A percentile compares a stretch with the other conserved stretches of the same genome.
Conservation (phyloP, 208 protist genomes). For the Trypanosoma melophagium region DNA sequence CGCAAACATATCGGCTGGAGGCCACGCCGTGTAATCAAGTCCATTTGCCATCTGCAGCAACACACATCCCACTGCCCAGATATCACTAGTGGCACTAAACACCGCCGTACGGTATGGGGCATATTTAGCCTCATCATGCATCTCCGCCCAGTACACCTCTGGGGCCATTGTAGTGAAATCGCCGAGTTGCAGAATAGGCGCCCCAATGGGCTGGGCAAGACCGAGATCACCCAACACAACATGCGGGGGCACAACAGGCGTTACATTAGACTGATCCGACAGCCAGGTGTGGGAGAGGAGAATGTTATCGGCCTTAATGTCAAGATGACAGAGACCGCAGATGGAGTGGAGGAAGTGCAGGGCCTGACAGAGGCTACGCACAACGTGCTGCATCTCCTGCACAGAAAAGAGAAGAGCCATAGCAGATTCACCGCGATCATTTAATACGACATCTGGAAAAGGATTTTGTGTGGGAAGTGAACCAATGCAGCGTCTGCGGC, state of each 20-base stretch:
- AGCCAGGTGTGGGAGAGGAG: constrained; percentile 24
- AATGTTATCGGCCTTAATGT: constrained; percentile 42
- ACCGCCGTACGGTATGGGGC: constrained; percentile 1
- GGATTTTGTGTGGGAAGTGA: not conserved
- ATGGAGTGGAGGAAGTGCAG: constrained; percentile 21
- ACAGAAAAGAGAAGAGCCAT: constrained; percentile 14
- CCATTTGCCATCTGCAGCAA: constrained; percentile 31
- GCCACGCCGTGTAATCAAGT: constrained; percentile 14
- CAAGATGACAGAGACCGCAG: constrained; percentile 28
- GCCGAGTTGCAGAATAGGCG: constrained; percentile 30
- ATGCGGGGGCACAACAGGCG: not conserved
- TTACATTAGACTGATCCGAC: not conserved
- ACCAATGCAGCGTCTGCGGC: not conserved
- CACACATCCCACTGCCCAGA: constrained; percentile 32
- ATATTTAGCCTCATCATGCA: not conserved
- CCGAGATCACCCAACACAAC: constrained; percentile 35
- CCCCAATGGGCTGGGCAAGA: constrained; percentile 28
- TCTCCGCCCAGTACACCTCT: constrained; percentile 31
- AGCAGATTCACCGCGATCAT: not conserved
- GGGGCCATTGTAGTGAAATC: constrained; percentile 45
- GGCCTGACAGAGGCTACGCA: constrained; percentile 23
- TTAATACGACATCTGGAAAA: not conserved
- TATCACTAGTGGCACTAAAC: constrained; percentile 17
- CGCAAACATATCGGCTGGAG: constrained; percentile 6
- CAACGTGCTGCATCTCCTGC: constrained; percentile 27